These are phyloP conservation scores for Ganoderma lucidum DNA, from an alignment of 1,284 basidiomycete genomes.

Conservation along the genomic window DNA sequence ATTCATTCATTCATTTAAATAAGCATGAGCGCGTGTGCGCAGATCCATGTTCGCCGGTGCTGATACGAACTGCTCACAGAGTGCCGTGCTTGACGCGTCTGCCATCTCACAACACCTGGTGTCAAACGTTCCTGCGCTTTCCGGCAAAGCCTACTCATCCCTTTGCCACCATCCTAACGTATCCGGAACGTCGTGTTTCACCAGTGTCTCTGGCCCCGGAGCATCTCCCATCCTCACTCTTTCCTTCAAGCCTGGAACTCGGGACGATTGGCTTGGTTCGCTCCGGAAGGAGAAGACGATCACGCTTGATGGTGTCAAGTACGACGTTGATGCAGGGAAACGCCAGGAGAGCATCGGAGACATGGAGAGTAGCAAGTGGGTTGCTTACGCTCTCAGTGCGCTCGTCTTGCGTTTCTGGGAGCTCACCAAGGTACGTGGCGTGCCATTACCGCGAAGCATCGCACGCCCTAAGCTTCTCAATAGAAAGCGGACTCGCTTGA, in stretches of 20 bases:
- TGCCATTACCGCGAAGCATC: not conserved
- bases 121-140: slow-evolving; percentile 48
- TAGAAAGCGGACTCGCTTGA: slow-evolving; percentile 95
- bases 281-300: slow-evolving; percentile 49
- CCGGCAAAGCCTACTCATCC: slow-evolving; percentile 45
- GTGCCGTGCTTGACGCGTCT: slow-evolving; percentile 40
- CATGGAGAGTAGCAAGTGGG: slow-evolving; percentile 83
- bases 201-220: slow-evolving; percentile 42
- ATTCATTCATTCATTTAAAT: not conserved
- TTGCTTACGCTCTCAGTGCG: slow-evolving; percentile 85
- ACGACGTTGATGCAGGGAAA: slow-evolving; percentile 47
- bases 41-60: slow-evolving; percentile 27
- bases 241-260: slow-evolving; percentile 59
- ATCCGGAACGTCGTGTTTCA: slow-evolving; percentile 50
- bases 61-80: slow-evolving; percentile 37
- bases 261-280: slow-evolving; percentile 58
- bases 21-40: not conserved
- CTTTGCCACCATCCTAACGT: slow-evolving; percentile 41
- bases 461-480: slow-evolving; percentile 10
- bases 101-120: slow-evolving; percentile 59
- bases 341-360: slow-evolving; percentile 62
- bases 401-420: slow-evolving; percentile 88
- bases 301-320: slow-evolving; percentile 52
- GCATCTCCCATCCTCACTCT: slow-evolving; percentile 63
- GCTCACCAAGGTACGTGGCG: slow-evolving; percentile 73